These are phyloP conservation scores for Rutidosis leptorrhynchoides DNA, from an alignment of 129 eudicot species.

Conservation along the genomic window DNA sequence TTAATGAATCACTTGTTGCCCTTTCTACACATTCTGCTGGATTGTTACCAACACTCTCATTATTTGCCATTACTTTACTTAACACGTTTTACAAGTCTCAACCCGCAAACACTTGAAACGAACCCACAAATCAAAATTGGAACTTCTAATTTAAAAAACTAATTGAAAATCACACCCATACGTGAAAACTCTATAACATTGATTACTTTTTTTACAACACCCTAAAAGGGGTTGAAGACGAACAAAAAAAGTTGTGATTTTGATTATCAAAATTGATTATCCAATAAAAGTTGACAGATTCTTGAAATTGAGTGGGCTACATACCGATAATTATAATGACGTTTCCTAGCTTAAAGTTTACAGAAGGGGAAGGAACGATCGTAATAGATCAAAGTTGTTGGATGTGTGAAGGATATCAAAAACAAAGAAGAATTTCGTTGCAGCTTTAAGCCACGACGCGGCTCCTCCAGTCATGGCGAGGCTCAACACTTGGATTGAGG, in stretches of 20 bases:
- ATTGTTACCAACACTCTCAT: slow-evolving; percentile 14
- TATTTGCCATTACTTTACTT: slow-evolving; percentile 27
- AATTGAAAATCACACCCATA: not conserved
- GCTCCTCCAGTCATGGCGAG: too few species aligned
- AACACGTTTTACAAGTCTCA: not conserved
- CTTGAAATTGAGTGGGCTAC: not conserved
- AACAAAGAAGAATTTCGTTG: too few species aligned
- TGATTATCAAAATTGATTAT: not conserved
- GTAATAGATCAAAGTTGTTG: not conserved
- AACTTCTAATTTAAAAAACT: not conserved
- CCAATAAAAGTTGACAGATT: not conserved
- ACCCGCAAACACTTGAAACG: not conserved
- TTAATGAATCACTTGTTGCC: slow-evolving; percentile 77
- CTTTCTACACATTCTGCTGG: slow-evolving; percentile 79
- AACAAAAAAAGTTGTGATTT: not conserved
- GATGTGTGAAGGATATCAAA: too few species aligned
- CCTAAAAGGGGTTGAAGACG: not conserved
- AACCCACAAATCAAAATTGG: not conserved
- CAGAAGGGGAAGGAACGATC: not conserved
- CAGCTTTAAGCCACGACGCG: too few species aligned
- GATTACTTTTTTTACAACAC: not conserved
- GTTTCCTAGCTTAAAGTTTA: not conserved
- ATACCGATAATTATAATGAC: not conserved
- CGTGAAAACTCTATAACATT: not conserved
- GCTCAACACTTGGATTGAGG: too few species aligned